Conservation (phyloP, 805 yeast species). For the Schwanniomyces pseudopolymorphus region DNA sequence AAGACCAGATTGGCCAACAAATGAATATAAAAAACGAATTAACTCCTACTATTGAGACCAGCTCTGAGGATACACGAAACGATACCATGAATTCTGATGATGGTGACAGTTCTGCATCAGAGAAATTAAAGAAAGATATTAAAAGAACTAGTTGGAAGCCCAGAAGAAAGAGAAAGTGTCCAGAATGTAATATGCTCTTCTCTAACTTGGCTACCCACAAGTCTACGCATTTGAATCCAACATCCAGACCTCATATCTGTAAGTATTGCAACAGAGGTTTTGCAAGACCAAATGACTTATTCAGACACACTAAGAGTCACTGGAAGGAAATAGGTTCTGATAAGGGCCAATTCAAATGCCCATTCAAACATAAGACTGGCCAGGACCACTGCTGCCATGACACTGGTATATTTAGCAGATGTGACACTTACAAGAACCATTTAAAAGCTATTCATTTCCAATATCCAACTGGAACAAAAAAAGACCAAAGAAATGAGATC, state of each 20-base stretch:
- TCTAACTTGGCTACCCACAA: constrained; percentile 83
- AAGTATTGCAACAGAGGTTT: constrained; percentile 79
- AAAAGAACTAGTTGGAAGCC: constrained; percentile 35
- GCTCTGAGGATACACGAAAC: too few species aligned
- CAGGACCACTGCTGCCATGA: constrained; percentile 63
- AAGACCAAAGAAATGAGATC: constrained; percentile 66
- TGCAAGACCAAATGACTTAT: constrained; percentile 82
- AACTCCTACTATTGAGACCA: background rate
- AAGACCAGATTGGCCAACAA: background rate
- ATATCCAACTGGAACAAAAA: constrained; percentile 84
- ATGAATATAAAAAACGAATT: background rate
- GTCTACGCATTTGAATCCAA: constrained; percentile 71
- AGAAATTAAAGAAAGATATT: background rate
- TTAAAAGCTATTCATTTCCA: constrained; percentile 85
- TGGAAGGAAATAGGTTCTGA: constrained; percentile 70
- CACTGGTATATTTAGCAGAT: constrained; percentile 81
- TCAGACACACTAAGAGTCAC: constrained; percentile 84
- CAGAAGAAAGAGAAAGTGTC: constrained; percentile 70
- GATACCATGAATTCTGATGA: too few species aligned
- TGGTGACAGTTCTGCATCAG: too few species aligned
- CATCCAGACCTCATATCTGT: constrained; percentile 76
- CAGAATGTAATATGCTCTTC: constrained; percentile 64
- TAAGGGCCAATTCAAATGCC: constrained; percentile 76
- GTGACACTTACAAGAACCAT: constrained; percentile 92
- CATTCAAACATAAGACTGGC: constrained; percentile 48